Base-by-base conservation (phyloP, 805 yeast species). In the Lachancea sp. region DNA sequence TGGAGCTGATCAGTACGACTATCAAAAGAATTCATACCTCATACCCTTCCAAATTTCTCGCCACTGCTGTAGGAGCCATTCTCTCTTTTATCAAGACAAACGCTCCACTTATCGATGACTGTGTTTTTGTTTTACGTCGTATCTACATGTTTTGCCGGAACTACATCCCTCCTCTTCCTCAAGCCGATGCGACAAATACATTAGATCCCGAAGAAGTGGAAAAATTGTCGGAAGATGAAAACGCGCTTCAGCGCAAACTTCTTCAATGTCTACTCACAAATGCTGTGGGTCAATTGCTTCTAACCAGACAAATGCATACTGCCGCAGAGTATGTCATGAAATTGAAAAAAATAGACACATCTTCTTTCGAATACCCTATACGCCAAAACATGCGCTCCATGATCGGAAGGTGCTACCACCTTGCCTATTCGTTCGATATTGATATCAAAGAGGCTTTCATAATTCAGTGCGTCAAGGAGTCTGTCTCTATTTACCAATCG, bases 41-140 rank as follows among this genome's bases (percentile, higher is more conserved):
- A 16, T 80, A 82, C 57, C 96, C 97, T 7, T 84, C 95, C 0
- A 77, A 84, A 49, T 89, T 85, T 57, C 66, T 90, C 38, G 73
- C 83, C 1, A 82, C 86, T 75, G 78, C 82, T 0, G 74, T 81
- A 0, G 60, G 83, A 1, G 71, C 88, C 0, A 60, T 81, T 31
- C 64, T 82, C 42, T 78, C 78, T 40, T 72, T 78, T 29, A 59
- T 78, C 13, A 68, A 72, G 29, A 50, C 60, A 8, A 78, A 79
- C 49, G 58, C 65, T 5, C 65, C 63, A 16, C 48, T 49, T 26
- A 52, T 60, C 26, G 55, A 52, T 10, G 71, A 71, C 27, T 51
- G 63, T 1, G 60, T 70, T 3, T 68, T 78, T 32, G 66, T 79
- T 16, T 63, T 73, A 41, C 82, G 89, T 57, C 74, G 96, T 53